These are phyloP conservation scores for Acacia concinna DNA, from an alignment of 331 rosid species.

Conservation along the genomic window DNA sequence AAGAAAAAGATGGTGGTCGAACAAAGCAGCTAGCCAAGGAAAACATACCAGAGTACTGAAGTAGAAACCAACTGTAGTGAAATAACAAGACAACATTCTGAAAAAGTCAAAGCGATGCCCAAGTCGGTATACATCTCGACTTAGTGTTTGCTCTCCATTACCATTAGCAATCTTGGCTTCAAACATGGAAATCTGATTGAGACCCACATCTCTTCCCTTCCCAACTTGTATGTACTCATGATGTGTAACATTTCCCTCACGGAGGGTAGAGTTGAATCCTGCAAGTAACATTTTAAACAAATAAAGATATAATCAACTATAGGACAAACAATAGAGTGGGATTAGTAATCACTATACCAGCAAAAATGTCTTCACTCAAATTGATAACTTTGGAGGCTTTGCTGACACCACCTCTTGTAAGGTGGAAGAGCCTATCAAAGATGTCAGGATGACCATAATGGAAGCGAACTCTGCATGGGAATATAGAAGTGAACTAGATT, in stretches of 20 bases:
- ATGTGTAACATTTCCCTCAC: constrained; percentile 99
- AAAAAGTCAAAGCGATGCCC: constrained; percentile 98
- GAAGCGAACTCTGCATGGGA: constrained; percentile 82
- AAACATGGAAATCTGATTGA: constrained; percentile 98
- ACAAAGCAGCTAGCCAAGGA: not conserved
- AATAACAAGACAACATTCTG: constrained; percentile 94
- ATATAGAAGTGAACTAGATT: constrained; percentile 28
- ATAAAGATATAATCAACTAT: constrained; percentile 11
- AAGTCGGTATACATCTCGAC: constrained; percentile 95
- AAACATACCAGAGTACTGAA: constrained; percentile 79
- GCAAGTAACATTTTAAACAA: constrained; percentile 27
- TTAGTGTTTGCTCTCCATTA: constrained; percentile 94
- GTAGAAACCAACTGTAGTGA: constrained; percentile 96
- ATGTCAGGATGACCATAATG: constrained; percentile 99
- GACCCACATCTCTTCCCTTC: constrained; percentile 99
- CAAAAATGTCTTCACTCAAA: constrained; percentile 97
- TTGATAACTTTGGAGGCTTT: constrained; percentile 96
- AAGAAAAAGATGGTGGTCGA: constrained; percentile 4
- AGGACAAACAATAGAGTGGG: constrained; percentile 13
- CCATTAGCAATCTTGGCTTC: constrained; percentile 99
- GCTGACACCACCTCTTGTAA: constrained; percentile 94
- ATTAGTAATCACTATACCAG: constrained; percentile 54
- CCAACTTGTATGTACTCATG: constrained; percentile 99
- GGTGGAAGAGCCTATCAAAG: constrained; percentile 96
- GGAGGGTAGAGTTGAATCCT: constrained; percentile 98